These are phyloP conservation scores for Penicillium brevicompactum DNA, from an alignment of 2,329 filamentous ascomycete species.

Conservation along the genomic window DNA sequence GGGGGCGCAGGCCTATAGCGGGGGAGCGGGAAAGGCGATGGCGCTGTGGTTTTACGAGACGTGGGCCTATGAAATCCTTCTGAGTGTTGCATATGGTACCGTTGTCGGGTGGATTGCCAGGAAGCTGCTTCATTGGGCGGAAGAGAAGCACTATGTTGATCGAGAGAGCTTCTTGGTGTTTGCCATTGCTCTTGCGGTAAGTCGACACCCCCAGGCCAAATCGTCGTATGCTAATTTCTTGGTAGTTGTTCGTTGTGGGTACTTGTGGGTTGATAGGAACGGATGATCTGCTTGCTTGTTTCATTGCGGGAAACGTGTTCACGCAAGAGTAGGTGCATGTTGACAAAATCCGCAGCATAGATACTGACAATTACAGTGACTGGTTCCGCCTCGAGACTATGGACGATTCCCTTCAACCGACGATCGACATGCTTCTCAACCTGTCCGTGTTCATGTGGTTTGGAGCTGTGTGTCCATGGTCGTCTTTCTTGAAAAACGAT, in stretches of 20 bases:
- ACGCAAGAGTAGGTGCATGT: conserved; percentile 69
- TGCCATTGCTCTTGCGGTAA: conserved; percentile 74
- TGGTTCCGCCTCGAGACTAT: conserved; percentile 89
- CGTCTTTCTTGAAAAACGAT: conserved; percentile 64
- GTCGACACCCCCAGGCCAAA: conserved; percentile 24
- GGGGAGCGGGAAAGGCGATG: conserved; percentile 68
- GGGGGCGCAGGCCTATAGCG: conserved; percentile 56
- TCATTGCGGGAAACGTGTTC: conserved; percentile 87
- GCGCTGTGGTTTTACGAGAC: conserved; percentile 83
- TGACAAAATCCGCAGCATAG: background rate
- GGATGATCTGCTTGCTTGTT: conserved; percentile 88
- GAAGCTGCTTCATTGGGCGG: conserved; percentile 79
- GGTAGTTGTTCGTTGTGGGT: conserved; percentile 75
- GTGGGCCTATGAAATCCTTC: conserved; percentile 77
- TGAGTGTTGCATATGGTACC: conserved; percentile 77
- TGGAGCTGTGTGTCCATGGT: conserved; percentile 82
- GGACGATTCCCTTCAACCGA: conserved; percentile 91
- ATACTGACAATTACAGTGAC: conserved; percentile 54
- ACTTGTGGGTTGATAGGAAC: conserved; percentile 85
- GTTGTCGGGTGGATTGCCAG: conserved; percentile 80
- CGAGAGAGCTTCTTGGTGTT: conserved; percentile 87
- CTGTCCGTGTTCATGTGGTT: conserved; percentile 89
- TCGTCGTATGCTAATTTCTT: conserved; percentile 4
- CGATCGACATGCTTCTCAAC: conserved; percentile 92
- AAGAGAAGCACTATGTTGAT: conserved; percentile 79